These are phyloP conservation scores for Edaphochlamys debaryana DNA, from an alignment of 139 green algal genomes.

Conservation along the genomic window DNA sequence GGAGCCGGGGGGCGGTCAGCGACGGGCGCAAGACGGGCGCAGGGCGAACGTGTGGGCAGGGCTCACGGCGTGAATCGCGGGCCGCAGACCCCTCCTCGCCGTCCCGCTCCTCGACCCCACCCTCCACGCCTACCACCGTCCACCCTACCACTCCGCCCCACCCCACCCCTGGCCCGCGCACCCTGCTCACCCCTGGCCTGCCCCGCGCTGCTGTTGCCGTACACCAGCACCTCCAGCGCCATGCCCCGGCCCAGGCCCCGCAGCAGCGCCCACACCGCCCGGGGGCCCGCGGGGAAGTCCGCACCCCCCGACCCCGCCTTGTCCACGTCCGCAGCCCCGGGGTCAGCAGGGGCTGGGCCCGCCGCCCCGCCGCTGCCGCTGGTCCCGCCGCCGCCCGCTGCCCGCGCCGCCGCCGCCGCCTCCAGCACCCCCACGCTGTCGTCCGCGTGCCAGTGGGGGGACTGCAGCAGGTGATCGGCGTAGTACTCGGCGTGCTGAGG, in stretches of 20 bases:
- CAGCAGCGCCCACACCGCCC: constrained; percentile 25
- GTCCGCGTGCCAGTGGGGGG: constrained; percentile 54
- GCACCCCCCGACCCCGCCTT: neutral
- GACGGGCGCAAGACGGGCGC: too few relatives aligned
- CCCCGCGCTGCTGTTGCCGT: constrained; percentile 49
- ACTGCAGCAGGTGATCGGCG: constrained; percentile 57
- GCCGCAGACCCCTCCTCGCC: too few relatives aligned
- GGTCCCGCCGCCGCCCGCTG: neutral
- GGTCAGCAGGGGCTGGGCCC: neutral
- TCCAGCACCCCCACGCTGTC: constrained; percentile 39
- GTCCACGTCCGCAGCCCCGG: neutral
- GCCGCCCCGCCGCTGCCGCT: neutral
- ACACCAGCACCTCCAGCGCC: constrained; percentile 48
- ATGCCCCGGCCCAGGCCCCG: constrained; percentile 1
- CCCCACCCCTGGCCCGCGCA: too few relatives aligned
- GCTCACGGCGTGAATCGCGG: too few relatives aligned
- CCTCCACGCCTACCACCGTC: too few relatives aligned
- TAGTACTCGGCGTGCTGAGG: constrained; percentile 55
- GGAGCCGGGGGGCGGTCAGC: too few relatives aligned
- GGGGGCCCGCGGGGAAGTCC: neutral
- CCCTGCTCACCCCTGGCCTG: constrained; percentile 42
- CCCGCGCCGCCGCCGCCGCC: neutral
- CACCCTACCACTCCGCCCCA: too few relatives aligned
- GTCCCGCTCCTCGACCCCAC: too few relatives aligned
- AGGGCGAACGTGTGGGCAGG: too few relatives aligned